These are phyloP conservation scores for Ceratocystis papillata DNA, from an alignment of 2,329 filamentous ascomycete genomes.

Conservation along the genomic window DNA sequence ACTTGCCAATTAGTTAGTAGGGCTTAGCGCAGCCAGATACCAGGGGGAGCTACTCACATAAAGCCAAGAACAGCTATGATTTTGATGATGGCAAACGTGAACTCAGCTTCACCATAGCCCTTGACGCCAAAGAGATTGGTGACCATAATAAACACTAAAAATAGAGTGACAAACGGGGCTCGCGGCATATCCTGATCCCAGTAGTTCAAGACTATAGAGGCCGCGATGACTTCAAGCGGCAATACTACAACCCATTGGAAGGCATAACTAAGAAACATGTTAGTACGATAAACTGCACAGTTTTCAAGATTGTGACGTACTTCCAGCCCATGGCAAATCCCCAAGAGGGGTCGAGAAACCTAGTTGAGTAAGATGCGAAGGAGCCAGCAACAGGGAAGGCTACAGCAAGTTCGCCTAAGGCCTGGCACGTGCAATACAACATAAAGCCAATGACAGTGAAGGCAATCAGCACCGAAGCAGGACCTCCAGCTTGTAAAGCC, in stretches of 20 bases:
- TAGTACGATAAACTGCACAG: neutral
- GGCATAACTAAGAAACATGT: constrained; percentile 51
- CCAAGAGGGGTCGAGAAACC: constrained; percentile 89
- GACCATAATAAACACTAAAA: constrained; percentile 60
- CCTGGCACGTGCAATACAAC: constrained; percentile 86
- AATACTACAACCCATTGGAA: constrained; percentile 78
- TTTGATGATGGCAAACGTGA: constrained; percentile 77
- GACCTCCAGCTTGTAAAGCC: constrained; percentile 61
- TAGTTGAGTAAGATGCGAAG: constrained; percentile 82
- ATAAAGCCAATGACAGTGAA: constrained; percentile 71
- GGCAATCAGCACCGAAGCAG: constrained; percentile 66
- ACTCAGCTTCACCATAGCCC: constrained; percentile 83
- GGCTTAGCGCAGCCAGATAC: neutral
- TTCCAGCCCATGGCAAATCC: constrained; percentile 96
- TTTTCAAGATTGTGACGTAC: constrained; percentile 36
- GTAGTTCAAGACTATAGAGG: constrained; percentile 71
- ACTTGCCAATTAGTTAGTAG: constrained; percentile 34
- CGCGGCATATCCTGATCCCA: constrained; percentile 58
- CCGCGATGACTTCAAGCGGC: constrained; percentile 77
- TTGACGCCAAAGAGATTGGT: constrained; percentile 87
- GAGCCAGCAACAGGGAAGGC: constrained; percentile 84
- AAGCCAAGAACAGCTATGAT: constrained; percentile 78
- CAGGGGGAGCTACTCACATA: constrained; percentile 47
- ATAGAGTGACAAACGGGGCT: constrained; percentile 72
- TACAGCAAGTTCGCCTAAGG: constrained; percentile 82